phyloP scores from a whole-genome alignment of 257 asterid genomes.

The Solanum phureja region DNA sequence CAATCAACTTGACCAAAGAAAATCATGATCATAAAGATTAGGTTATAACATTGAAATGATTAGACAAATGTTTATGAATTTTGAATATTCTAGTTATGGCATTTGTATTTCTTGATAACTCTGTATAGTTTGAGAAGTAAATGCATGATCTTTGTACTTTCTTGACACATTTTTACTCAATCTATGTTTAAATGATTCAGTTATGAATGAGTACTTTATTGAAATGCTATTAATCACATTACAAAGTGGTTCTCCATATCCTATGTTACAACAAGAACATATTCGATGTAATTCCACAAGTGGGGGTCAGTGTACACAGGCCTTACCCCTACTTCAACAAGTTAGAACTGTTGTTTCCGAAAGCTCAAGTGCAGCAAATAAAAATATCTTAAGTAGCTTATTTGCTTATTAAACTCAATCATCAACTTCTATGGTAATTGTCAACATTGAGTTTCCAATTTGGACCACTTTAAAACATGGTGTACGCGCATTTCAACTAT shows the following conservation, averaged over 20 bases:
- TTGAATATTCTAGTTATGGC: not conserved
- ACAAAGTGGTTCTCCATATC: not conserved
- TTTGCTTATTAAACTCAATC: too few relatives aligned
- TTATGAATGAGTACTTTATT: not conserved
- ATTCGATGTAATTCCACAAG: not conserved
- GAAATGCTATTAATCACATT: not conserved
- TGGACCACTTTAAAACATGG: not conserved
- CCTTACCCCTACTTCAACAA: not conserved
- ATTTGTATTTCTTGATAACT: not conserved
- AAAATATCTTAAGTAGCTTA: too few relatives aligned
- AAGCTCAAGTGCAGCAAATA: too few relatives aligned
- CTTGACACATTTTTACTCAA: not conserved
- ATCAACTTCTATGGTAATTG: not conserved
- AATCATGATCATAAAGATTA: slow-evolving; percentile 13
- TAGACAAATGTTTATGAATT: not conserved
- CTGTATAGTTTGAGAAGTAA: not conserved
- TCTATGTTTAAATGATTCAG: not conserved
- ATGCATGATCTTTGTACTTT: not conserved
- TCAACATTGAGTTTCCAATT: not conserved
- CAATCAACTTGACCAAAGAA: slow-evolving; percentile 33
- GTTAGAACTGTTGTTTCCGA: too few relatives aligned
- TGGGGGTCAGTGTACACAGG: too few relatives aligned
- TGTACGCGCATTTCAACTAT: not conserved
- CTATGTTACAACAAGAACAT: not conserved
- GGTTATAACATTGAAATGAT: not conserved